A percentile compares a stretch with the other conserved stretches of the same genome.
These are phyloP conservation scores for Trametes maxima DNA, from an alignment of 768 basidiomycete genomes.

Conservation along the genomic window DNA sequence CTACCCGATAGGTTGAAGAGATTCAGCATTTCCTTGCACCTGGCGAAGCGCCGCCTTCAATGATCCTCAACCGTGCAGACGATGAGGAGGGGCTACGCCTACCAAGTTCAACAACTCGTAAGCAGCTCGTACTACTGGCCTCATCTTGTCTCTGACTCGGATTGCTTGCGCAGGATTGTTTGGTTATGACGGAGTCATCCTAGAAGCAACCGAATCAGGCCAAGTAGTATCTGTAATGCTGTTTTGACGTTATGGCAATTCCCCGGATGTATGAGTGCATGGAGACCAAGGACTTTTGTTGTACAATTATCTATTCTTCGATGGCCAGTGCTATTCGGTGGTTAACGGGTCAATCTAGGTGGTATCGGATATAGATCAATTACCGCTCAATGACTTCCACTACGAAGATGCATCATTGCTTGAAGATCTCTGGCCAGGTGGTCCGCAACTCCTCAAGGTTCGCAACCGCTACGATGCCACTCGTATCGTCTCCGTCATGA, in stretches of 20 bases:
- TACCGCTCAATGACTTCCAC: not conserved
- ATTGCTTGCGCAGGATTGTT: constrained; percentile 48
- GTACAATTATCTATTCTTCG: not conserved
- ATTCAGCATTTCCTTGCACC: constrained; percentile 79
- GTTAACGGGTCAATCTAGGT: not conserved
- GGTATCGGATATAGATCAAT: too few species aligned
- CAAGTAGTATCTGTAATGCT: constrained; percentile 76
- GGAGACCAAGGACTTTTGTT: not conserved
- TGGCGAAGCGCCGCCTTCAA: constrained; percentile 73
- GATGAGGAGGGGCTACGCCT: constrained; percentile 72
- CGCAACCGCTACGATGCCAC: constrained; percentile 54
- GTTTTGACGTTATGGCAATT: constrained; percentile 38
- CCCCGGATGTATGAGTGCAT: not conserved
- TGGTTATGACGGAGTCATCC: constrained; percentile 79
- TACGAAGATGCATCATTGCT: constrained; percentile 21
- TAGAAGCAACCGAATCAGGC: constrained; percentile 78
- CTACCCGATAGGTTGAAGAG: constrained; percentile 60
- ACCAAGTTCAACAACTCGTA: constrained; percentile 69
- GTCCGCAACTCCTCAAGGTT: constrained; percentile 66
- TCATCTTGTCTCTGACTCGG: constrained; percentile 12
- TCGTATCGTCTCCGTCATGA: constrained; percentile 40
- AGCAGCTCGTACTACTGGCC: constrained; percentile 32
- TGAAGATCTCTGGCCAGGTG: constrained; percentile 80
- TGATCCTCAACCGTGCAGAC: constrained; percentile 79
- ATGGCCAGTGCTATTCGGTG: not conserved